phyloP scores from a whole-genome alignment of 371 early-diverging fungal species.

The Syncephalis plumigaleata region DNA sequence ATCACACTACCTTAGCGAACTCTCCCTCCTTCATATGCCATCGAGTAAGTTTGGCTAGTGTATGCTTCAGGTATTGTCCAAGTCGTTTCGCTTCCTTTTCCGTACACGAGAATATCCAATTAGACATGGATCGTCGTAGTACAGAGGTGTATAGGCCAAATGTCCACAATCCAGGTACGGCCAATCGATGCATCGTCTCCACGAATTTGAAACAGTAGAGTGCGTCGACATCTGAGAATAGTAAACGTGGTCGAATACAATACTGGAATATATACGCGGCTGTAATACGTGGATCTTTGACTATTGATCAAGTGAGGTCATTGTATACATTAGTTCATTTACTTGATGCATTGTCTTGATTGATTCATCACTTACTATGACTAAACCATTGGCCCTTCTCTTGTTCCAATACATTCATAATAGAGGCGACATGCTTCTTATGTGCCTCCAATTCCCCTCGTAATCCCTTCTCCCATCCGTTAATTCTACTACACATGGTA shows the following conservation, averaged over 20 bases:
- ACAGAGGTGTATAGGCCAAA: slow-evolving; percentile 60
- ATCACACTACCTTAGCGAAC: slow-evolving; percentile 20
- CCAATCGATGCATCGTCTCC: slow-evolving; percentile 54
- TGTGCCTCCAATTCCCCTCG: slow-evolving; percentile 9
- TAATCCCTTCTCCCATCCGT: slow-evolving; percentile 3
- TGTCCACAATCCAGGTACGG: slow-evolving; percentile 57
- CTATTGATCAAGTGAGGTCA: no score
- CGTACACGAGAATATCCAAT: slow-evolving; percentile 3
- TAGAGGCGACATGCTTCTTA: slow-evolving; percentile 21
- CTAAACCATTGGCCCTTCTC: slow-evolving; percentile 60
- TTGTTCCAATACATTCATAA: slow-evolving; percentile 24
- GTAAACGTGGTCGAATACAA: slow-evolving; percentile 61
- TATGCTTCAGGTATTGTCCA: slow-evolving; percentile 25
- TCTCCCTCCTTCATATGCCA: slow-evolving; percentile 31
- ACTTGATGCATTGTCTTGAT: no score
- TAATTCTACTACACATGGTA: slow-evolving; percentile 10
- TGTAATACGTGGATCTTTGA: slow-evolving; percentile 21
- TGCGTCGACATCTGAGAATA: slow-evolving; percentile 63
- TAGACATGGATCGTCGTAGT: slow-evolving; percentile 9
- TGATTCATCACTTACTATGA: slow-evolving; percentile 2
- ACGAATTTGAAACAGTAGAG: slow-evolving; percentile 69
- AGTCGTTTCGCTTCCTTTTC: slow-evolving; percentile 15
- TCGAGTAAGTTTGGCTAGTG: slow-evolving; percentile 59
- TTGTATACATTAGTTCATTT: no score
- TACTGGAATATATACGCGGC: slow-evolving; percentile 45